A percentile compares a stretch with the other conserved stretches of the same genome.
phyloP scores from a whole-genome alignment of 805 yeast species.

The Lipomyces starkeyi region DNA sequence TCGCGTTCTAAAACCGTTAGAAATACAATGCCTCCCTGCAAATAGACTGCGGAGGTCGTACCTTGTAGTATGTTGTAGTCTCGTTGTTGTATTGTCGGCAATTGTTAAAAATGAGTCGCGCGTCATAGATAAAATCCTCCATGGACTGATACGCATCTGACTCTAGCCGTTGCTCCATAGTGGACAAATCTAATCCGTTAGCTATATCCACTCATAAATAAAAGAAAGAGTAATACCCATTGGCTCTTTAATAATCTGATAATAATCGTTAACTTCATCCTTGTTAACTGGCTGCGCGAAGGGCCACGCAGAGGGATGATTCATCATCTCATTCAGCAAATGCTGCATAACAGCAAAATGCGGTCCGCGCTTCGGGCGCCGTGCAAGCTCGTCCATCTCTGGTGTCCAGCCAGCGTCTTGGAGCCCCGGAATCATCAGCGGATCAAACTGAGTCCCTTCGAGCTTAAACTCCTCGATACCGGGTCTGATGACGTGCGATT shows the following conservation, averaged over 20 bases:
- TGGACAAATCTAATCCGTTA: constrained; percentile 59
- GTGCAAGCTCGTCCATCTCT: constrained; percentile 96
- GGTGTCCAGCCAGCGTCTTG: constrained; percentile 97
- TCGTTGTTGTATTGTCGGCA: constrained; percentile 94
- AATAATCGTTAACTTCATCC: constrained; percentile 93
- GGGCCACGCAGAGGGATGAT: constrained; percentile 98
- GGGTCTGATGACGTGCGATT: constrained; percentile 78
- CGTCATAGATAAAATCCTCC: constrained; percentile 90
- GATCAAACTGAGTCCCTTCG: constrained; percentile 58
- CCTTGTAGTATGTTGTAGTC: constrained; percentile 87
- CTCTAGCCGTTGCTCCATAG: constrained; percentile 93
- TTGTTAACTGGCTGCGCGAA: constrained; percentile 89
- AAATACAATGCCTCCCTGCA: not conserved
- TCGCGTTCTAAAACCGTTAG: constrained; percentile 63
- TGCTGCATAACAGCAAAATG: constrained; percentile 94
- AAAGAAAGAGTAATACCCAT: constrained; percentile 61
- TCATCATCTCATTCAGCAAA: constrained; percentile 82
- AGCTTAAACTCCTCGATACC: constrained; percentile 78
- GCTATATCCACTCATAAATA: not conserved
- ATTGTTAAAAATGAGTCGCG: constrained; percentile 82
- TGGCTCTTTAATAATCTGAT: constrained; percentile 95
- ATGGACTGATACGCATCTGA: constrained; percentile 88
- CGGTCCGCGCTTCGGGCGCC: constrained; percentile 91
- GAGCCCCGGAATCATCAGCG: constrained; percentile 86
- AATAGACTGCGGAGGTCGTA: not conserved